Evolutionary conservation across 2,329 filamentous ascomycete species (phyloP).

Genomic region (Microdochium nivale): DNA sequence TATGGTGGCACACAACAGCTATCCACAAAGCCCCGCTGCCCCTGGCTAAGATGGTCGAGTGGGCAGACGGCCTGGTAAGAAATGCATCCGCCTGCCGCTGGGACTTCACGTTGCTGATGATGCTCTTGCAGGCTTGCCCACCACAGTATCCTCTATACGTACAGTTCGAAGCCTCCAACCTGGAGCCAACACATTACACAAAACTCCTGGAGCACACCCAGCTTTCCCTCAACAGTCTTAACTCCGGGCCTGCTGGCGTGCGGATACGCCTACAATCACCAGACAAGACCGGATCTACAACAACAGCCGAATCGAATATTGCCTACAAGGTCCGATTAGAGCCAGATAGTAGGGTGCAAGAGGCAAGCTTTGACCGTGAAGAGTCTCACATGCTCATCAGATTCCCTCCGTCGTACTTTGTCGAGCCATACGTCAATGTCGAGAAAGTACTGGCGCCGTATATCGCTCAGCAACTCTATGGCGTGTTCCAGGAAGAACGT

Average conservation of each 20-base stretch:
- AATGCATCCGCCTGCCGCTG: not conserved
- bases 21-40: constrained; percentile 84
- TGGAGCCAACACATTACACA: constrained; percentile 38
- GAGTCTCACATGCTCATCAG: not conserved
- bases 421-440: no score
- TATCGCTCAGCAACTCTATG: constrained; percentile 68
- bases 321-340: constrained; percentile 25
- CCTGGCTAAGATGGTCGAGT: constrained; percentile 76
- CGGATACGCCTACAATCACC: not conserved
- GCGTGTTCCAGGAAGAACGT: constrained; percentile 80
- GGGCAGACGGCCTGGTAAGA: constrained; percentile 60
- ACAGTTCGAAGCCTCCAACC: constrained; percentile 59
- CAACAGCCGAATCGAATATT: constrained; percentile 32
- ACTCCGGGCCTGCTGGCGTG: constrained; percentile 63
- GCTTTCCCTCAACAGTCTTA: constrained; percentile 75
- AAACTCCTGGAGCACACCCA: constrained; percentile 62
- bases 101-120: no score
- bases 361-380: not conserved
- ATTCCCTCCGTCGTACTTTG: not conserved
- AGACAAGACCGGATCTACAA: not conserved
- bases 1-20: constrained; percentile 94
- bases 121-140: constrained; percentile 60
- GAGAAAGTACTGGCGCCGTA: constrained; percentile 56
- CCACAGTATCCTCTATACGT: constrained; percentile 84
- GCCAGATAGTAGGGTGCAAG: not conserved